Evolutionary conservation across 2,329 filamentous ascomycete species (phyloP).

Genomic region (Paracoccidioides brasiliensis): DNA sequence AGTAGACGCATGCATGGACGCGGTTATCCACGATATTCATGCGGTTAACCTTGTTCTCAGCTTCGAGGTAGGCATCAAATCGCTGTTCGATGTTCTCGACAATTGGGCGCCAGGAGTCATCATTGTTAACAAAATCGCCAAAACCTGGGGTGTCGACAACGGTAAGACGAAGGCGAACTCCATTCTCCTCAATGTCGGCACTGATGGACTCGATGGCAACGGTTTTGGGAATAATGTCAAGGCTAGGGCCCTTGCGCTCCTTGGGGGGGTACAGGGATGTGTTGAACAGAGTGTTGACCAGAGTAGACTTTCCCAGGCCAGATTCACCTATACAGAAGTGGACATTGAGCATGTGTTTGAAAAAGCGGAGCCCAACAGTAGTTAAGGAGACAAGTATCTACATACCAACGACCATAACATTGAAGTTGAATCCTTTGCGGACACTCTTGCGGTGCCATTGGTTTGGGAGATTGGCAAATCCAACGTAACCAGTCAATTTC

Average conservation of each 20-base stretch:
- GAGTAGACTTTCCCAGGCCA: slow-evolving; percentile 94
- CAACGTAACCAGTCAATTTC: slow-evolving; percentile 96
- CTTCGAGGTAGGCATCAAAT: slow-evolving; percentile 95
- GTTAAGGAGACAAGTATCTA: slow-evolving; percentile 16
- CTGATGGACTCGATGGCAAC: slow-evolving; percentile 91
- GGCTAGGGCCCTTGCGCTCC: slow-evolving; percentile 93
- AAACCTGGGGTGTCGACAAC: slow-evolving; percentile 98
- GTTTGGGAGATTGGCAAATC: slow-evolving; percentile 96
- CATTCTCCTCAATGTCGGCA: slow-evolving; percentile 95
- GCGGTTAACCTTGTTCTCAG: slow-evolving; percentile 99
- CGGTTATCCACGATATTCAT: slow-evolving; percentile 99
- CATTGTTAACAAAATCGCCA: slow-evolving; percentile 99
- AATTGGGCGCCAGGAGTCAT: slow-evolving; percentile 98
- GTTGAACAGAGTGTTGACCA: slow-evolving; percentile 99
- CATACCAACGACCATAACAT: slow-evolving; percentile 99
- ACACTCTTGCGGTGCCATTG: slow-evolving; percentile 99
- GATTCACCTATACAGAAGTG: slow-evolving; percentile 63
- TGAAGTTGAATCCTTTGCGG: slow-evolving; percentile 99
- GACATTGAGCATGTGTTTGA: not conserved
- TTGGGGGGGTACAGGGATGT: slow-evolving; percentile 96
- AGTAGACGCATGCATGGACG: slow-evolving; percentile 97
- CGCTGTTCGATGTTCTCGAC: slow-evolving; percentile 99
- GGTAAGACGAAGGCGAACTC: slow-evolving; percentile 86
- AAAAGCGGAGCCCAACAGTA: not conserved
- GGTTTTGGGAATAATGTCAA: slow-evolving; percentile 97